phyloP scores from a whole-genome alignment of 371 early-diverging fungal genomes.

The Massospora cicadina region DNA sequence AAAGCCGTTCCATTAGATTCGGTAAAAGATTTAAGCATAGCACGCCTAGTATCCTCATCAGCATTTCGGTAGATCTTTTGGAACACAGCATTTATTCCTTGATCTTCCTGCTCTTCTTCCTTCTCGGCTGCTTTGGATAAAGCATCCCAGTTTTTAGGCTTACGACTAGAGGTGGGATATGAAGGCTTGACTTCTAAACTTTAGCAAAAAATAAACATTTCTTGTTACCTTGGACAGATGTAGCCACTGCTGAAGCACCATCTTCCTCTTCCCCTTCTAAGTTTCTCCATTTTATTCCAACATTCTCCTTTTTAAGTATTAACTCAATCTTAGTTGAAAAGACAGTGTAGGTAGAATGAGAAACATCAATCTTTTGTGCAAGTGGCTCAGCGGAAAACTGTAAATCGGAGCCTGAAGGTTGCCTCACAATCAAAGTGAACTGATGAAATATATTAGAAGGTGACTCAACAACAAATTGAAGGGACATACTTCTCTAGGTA shows the following conservation, averaged over 20 bases:
- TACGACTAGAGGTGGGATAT: slow-evolving; percentile 23
- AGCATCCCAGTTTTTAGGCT: slow-evolving; percentile 67
- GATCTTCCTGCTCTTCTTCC: slow-evolving; percentile 63
- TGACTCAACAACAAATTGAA: too few relatives aligned
- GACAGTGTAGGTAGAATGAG: slow-evolving; percentile 44
- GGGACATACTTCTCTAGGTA: slow-evolving; percentile 30
- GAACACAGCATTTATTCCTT: slow-evolving; percentile 74
- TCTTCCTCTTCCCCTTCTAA: slow-evolving; percentile 51
- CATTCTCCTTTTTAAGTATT: slow-evolving; percentile 54
- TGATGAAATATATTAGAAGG: slow-evolving; percentile 13
- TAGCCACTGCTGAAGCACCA: slow-evolving; percentile 3
- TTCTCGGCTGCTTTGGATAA: slow-evolving; percentile 42
- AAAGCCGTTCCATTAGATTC: slow-evolving; percentile 92
- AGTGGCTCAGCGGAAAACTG: slow-evolving; percentile 68
- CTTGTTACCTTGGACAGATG: background rate
- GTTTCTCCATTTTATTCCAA: slow-evolving; percentile 58
- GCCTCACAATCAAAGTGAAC: slow-evolving; percentile 57
- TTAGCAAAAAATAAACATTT: slow-evolving; percentile 8
- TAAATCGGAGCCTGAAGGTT: slow-evolving; percentile 58
- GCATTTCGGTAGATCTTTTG: slow-evolving; percentile 81
- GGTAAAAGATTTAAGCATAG: slow-evolving; percentile 95
- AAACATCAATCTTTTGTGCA: slow-evolving; percentile 49
- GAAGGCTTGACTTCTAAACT: slow-evolving; percentile 13
- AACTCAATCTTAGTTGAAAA: slow-evolving; percentile 88
- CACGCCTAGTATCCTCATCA: slow-evolving; percentile 75